Percentiles rank a stretch among this genome's conserved stretches.
These are phyloP conservation scores for Fusarium brachygibbosum DNA, from an alignment of 2,329 filamentous ascomycete species.

Conservation along the genomic window DNA sequence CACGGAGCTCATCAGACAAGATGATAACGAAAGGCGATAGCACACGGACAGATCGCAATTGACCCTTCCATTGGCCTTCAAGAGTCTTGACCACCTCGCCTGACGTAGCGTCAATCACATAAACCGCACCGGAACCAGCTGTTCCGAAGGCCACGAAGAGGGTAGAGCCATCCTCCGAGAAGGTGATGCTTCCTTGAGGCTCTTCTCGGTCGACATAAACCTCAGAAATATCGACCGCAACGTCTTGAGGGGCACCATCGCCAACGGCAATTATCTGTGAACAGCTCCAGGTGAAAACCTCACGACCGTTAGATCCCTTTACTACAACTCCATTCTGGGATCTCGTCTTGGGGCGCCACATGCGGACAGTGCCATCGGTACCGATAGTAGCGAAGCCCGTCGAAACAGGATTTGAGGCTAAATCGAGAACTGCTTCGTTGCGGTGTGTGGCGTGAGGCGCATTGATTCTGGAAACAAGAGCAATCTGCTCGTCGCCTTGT, in stretches of 20 bases:
- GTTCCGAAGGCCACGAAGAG: conserved; percentile 76
- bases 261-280: conserved; percentile 69
- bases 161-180: conserved; percentile 86
- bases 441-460: conserved; percentile 77
- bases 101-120: conserved; percentile 80
- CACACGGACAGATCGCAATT: conserved; percentile 77
- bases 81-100: conserved; percentile 77
- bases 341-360: conserved; percentile 84
- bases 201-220: conserved; percentile 50
- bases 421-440: conserved; percentile 74
- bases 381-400: conserved; percentile 88
- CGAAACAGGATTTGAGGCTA: conserved; percentile 77
- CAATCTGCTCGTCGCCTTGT: conserved; percentile 70
- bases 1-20: conserved; percentile 77
- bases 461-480: conserved; percentile 86
- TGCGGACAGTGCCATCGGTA: conserved; percentile 79
- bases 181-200: conserved; percentile 76
- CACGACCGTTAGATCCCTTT: conserved; percentile 69
- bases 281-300: conserved; percentile 81
- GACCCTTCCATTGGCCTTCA: conserved; percentile 74
- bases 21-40: conserved; percentile 81
- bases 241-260: conserved; percentile 61
- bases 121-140: conserved; percentile 71
- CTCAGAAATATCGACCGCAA: conserved; percentile 49
- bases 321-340: conserved; percentile 76